These are phyloP conservation scores for Ogataea neopini DNA, from an alignment of 805 yeast species.

Conservation along the genomic window DNA sequence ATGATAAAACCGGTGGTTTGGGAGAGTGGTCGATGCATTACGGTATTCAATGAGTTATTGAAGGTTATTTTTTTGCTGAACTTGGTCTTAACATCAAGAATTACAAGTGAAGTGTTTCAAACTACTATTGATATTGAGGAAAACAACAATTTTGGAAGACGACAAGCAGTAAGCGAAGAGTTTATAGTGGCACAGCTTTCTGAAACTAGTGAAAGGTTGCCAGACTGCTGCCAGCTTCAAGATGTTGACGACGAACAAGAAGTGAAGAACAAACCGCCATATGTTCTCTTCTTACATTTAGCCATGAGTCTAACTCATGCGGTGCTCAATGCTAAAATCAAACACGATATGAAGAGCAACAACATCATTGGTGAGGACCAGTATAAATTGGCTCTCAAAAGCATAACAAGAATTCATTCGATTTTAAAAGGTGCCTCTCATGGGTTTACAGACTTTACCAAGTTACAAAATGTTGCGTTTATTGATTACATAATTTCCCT, in stretches of 20 bases:
- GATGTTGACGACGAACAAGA: slow-evolving; percentile 1
- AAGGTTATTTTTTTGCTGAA: slow-evolving; percentile 3
- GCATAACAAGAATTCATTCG: background rate
- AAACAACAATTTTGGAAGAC: background rate
- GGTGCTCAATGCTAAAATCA: slow-evolving; percentile 5
- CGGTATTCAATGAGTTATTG: slow-evolving; percentile 6
- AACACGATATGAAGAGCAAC: slow-evolving; percentile 6
- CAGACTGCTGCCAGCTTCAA: slow-evolving; percentile 4
- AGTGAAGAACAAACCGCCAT: slow-evolving; percentile 6
- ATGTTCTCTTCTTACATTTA: slow-evolving; percentile 3
- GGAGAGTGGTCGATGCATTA: slow-evolving; percentile 7
- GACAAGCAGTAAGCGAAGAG: slow-evolving; percentile 6
- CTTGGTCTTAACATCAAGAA: slow-evolving; percentile 5
- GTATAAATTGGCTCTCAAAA: background rate
- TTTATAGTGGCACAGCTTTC: slow-evolving; percentile 2
- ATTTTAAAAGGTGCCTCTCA: slow-evolving; percentile 2
- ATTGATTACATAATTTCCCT: slow-evolving; percentile 5
- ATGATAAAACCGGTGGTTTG: slow-evolving; percentile 5
- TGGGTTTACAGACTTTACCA: slow-evolving; percentile 1
- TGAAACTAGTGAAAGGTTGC: background rate
- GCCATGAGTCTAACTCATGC: slow-evolving; percentile 2
- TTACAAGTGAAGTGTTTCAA: slow-evolving; percentile 5
- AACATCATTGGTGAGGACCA: slow-evolving; percentile 9
- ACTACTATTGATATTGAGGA: slow-evolving; percentile 2
- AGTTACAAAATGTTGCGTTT: slow-evolving; percentile 4